Percentiles rank a stretch among this genome's conserved stretches.
These are phyloP conservation scores for Puccinia hordei DNA, from an alignment of 1,284 basidiomycete species.

Conservation along the genomic window DNA sequence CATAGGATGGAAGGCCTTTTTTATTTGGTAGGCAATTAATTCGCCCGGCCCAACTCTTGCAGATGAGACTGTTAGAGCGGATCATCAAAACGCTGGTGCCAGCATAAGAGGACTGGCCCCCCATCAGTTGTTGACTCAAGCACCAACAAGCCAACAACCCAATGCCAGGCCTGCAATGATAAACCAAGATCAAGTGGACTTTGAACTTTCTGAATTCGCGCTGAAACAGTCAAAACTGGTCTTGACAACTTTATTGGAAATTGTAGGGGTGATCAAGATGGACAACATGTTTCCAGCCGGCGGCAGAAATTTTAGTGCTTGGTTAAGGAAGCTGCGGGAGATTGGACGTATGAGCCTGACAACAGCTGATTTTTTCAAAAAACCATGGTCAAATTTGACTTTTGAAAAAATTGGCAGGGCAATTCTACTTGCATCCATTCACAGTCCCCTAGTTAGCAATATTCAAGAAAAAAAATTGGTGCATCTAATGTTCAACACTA, in stretches of 20 bases:
- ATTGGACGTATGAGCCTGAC: not conserved
- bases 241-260: not conserved
- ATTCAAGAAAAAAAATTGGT: not conserved
- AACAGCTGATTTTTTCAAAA: not conserved
- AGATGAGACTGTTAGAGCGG: too few relatives aligned
- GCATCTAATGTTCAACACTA: not conserved
- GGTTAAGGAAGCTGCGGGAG: not conserved
- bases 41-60: too few relatives aligned
- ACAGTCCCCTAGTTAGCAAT: not conserved
- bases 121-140: too few relatives aligned
- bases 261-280: not conserved
- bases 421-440: not conserved
- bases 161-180: too few relatives aligned
- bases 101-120: too few relatives aligned
- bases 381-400: not conserved
- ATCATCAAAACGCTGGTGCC: too few relatives aligned
- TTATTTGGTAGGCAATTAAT: too few relatives aligned
- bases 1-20: too few relatives aligned
- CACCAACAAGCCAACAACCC: too few relatives aligned
- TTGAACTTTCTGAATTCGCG: not conserved
- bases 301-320: not conserved
- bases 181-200: too few relatives aligned
- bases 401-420: not conserved
- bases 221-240: not conserved
- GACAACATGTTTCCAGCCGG: not conserved